Conservation (phyloP, 2,329 filamentous ascomycete species). For the Fragosphaeria purpurea region DNA sequence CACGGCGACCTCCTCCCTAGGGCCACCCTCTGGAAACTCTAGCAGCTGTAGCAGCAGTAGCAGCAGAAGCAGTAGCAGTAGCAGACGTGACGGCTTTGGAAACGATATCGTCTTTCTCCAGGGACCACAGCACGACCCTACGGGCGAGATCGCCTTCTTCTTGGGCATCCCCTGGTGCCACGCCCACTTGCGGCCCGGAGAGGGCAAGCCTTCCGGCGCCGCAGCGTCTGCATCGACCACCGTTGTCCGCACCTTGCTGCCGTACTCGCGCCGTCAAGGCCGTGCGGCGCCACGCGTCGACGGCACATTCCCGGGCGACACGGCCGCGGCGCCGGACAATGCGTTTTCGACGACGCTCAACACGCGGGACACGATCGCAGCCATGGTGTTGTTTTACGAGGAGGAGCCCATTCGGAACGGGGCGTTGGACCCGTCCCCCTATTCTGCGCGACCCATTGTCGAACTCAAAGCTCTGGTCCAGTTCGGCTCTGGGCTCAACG, state of each 20-base stretch:
- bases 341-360: conserved; percentile 39
- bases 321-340: conserved; percentile 4
- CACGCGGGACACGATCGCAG: conserved; percentile 36
- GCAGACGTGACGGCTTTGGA: too few species aligned
- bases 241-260: conserved; percentile 27
- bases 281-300: conserved; percentile 19
- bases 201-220: background rate
- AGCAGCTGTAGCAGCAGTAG: background rate
- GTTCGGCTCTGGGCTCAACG: conserved; percentile 43
- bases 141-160: conserved; percentile 17
- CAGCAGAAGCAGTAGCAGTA: background rate
- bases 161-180: conserved; percentile 38
- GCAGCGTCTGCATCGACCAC: background rate
- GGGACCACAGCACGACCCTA: background rate
- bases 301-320: conserved; percentile 3
- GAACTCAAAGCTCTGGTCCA: conserved; percentile 24
- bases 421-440: background rate
- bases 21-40: too few species aligned
- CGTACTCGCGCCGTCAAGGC: conserved; percentile 23
- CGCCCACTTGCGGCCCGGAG: conserved; percentile 29
- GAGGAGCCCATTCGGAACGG: conserved; percentile 15
- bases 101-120: too few species aligned
- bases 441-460: conserved; percentile 11
- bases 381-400: conserved; percentile 32
- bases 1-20: too few species aligned